A percentile compares a stretch with the other conserved stretches of the same genome.
Conservation (phyloP, 208 protist genomes). For the Acanthamoeba sp. region DNA sequence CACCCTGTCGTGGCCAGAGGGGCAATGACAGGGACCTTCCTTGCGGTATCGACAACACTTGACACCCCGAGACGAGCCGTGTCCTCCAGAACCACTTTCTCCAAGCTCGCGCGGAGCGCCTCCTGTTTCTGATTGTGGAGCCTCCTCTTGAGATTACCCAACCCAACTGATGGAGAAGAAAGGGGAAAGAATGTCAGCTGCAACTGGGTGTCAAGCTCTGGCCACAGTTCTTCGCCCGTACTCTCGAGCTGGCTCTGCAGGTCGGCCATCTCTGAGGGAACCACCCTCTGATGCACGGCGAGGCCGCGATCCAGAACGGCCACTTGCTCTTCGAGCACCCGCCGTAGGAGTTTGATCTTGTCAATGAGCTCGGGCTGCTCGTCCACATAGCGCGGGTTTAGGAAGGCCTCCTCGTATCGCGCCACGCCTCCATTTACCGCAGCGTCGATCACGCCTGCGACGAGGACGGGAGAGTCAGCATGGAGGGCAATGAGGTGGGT, state of each 20-base stretch:
- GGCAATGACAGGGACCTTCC: no score
- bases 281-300: slow-evolving; percentile 40
- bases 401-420: slow-evolving; percentile 44
- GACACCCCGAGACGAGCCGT: no score
- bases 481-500: background rate
- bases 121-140: background rate
- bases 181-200: background rate
- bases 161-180: background rate
- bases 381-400: background rate
- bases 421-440: slow-evolving; percentile 43
- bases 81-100: no score
- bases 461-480: no score
- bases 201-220: background rate
- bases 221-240: no score
- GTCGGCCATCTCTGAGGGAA: slow-evolving; percentile 48
- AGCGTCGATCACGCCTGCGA: slow-evolving; percentile 15
- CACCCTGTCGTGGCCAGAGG: no score
- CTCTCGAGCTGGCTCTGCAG: slow-evolving; percentile 56
- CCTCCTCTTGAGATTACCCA: background rate
- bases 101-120: no score
- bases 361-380: background rate
- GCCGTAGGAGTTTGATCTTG: background rate
- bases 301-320: slow-evolving; percentile 18
- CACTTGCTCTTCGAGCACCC: background rate
- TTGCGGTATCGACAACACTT: no score